Evolutionary conservation across 257 asterid genomes (phyloP).

Genomic region (Nicotiana attenuata): DNA sequence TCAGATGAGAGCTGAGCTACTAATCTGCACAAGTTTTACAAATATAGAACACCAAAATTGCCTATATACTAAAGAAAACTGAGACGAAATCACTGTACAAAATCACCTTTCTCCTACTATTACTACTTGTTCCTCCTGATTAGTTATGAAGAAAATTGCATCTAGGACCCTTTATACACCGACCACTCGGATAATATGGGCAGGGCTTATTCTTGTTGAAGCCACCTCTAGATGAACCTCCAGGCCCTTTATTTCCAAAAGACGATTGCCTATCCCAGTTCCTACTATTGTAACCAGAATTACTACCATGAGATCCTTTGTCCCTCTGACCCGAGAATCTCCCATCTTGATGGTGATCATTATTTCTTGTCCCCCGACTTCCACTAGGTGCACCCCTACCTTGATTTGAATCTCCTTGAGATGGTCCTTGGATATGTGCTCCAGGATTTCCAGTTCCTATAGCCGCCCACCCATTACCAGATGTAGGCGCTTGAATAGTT

Average conservation of each 20-base stretch:
- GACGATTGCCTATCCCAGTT: constrained; percentile 70
- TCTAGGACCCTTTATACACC: constrained; percentile 66
- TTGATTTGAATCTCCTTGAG: constrained; percentile 44
- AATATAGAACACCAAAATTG: constrained; percentile 8
- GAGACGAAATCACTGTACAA: constrained; percentile 28
- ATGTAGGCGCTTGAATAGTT: constrained; percentile 29
- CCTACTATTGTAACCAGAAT: constrained; percentile 42
- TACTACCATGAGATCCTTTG: constrained; percentile 23
- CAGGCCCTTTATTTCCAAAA: constrained; percentile 40
- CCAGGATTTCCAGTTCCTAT: constrained; percentile 28
- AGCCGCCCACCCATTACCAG: constrained; percentile 32
- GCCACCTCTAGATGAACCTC: constrained; percentile 20
- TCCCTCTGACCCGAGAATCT: constrained; percentile 47
- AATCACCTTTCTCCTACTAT: constrained; percentile 10
- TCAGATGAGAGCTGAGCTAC: background rate
- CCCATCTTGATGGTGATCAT: constrained; percentile 39
- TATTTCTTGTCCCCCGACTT: constrained; percentile 48
- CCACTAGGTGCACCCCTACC: constrained; percentile 50
- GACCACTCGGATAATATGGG: constrained; percentile 55
- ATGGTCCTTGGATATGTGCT: constrained; percentile 41
- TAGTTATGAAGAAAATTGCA: constrained; percentile 67
- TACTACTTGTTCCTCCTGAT: constrained; percentile 7
- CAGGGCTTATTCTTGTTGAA: constrained; percentile 37
- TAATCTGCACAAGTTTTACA: constrained; percentile 35
- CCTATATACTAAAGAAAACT: constrained; percentile 10